phyloP scores from a whole-genome alignment of 2,329 filamentous ascomycete genomes.

The Neophaeococcomyces aloes region DNA sequence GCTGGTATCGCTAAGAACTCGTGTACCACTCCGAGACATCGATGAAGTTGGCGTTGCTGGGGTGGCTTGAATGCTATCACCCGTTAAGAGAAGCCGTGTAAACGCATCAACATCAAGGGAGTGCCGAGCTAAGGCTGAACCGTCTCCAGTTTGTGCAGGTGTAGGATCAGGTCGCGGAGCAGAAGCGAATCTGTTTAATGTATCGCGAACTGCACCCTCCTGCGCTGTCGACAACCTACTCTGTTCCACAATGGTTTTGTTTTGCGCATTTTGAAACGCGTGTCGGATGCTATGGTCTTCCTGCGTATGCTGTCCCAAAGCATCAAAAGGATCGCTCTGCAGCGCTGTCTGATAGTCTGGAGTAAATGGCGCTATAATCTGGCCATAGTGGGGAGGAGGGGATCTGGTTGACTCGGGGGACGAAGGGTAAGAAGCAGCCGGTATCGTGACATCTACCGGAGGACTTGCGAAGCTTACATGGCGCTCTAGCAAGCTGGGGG shows the following conservation, averaged over 20 bases:
- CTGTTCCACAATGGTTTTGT: conserved; percentile 11
- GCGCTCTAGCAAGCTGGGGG: neutral
- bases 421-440: conserved; percentile 17
- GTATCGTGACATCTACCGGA: conserved; percentile 17
- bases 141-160: neutral
- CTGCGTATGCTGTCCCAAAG: conserved; percentile 22
- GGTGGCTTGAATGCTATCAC: conserved; percentile 40
- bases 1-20: conserved; percentile 29
- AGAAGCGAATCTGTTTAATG: conserved; percentile 19
- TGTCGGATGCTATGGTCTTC: conserved; percentile 23
- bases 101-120: conserved; percentile 69
- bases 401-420: conserved; percentile 20
- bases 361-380: conserved; percentile 10
- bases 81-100: conserved; percentile 64
- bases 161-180: conserved; percentile 7
- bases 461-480: conserved; percentile 10
- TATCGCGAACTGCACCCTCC: conserved; percentile 16
- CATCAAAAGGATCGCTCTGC: conserved; percentile 30
- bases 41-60: conserved; percentile 15
- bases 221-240: conserved; percentile 3
- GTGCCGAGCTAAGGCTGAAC: conserved; percentile 23
- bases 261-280: conserved; percentile 22
- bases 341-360: conserved; percentile 23
- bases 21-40: conserved; percentile 15
- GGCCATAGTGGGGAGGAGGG: conserved; percentile 6